These are phyloP conservation scores for Myochromella boudieri DNA, from an alignment of 768 basidiomycete species.

Conservation along the genomic window DNA sequence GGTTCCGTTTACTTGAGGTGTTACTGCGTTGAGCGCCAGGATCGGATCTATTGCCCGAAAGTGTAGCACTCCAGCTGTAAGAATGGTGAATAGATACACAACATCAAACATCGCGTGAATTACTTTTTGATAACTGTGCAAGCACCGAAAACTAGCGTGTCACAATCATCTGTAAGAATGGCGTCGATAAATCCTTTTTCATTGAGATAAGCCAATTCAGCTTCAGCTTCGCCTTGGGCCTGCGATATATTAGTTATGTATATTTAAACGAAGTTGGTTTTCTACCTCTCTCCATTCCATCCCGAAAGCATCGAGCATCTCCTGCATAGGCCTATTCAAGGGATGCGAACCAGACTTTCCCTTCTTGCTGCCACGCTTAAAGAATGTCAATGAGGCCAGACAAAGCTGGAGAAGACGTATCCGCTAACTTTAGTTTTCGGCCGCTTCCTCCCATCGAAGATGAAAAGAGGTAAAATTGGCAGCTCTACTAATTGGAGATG, in stretches of 20 bases:
- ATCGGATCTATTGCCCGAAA: slow-evolving; percentile 18
- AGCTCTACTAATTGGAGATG: slow-evolving; percentile 18
- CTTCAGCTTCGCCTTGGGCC: slow-evolving; percentile 60
- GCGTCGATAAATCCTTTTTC: slow-evolving; percentile 41
- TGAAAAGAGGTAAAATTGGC: slow-evolving; percentile 68
- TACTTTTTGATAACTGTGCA: slow-evolving; percentile 40
- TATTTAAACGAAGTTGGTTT: slow-evolving; percentile 24
- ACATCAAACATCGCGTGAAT: neutral
- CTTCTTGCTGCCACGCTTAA: slow-evolving; percentile 28
- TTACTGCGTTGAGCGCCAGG: slow-evolving; percentile 33
- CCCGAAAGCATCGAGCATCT: slow-evolving; percentile 56
- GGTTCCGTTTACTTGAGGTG: slow-evolving; percentile 40
- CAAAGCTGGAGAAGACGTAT: slow-evolving; percentile 19
- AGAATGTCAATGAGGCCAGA: neutral
- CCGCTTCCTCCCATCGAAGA: slow-evolving; percentile 71
- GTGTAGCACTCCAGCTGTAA: slow-evolving; percentile 51
- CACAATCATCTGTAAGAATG: slow-evolving; percentile 49
- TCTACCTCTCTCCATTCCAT: slow-evolving; percentile 57
- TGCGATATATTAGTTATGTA: slow-evolving; percentile 4
- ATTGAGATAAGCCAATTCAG: slow-evolving; percentile 49
- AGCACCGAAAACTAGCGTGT: slow-evolving; percentile 48
- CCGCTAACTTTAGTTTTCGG: slow-evolving; percentile 60
- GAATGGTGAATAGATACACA: neutral
- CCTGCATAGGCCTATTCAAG: slow-evolving; percentile 45
- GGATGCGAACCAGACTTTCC: slow-evolving; percentile 48